A percentile compares a stretch with the other conserved stretches of the same genome.
phyloP scores from a whole-genome alignment of 148 eudicot species.

The Rhododendron griersonianum region DNA sequence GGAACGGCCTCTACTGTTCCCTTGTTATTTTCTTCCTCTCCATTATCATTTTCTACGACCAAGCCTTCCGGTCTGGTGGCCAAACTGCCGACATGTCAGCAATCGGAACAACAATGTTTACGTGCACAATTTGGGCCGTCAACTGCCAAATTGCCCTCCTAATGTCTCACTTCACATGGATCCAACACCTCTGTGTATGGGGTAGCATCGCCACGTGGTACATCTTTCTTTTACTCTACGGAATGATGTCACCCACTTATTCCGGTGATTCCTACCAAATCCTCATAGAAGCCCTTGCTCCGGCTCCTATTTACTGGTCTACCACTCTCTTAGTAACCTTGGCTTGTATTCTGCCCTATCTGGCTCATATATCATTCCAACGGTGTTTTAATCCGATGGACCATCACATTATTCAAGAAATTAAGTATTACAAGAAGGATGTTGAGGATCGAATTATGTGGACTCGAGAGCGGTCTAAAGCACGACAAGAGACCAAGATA shows the following conservation, averaged over 20 bases:
- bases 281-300: constrained; percentile 48
- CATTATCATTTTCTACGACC: constrained; percentile 44
- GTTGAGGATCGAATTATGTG: constrained; percentile 66
- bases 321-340: constrained; percentile 46
- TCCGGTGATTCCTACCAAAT: constrained; percentile 39
- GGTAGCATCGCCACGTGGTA: constrained; percentile 67
- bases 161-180: constrained; percentile 77
- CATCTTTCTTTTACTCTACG: constrained; percentile 49
- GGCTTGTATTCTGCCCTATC: constrained; percentile 48
- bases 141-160: constrained; percentile 64
- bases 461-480: constrained; percentile 59
- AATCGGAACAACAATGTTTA: constrained; percentile 71
- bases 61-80: constrained; percentile 55
- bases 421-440: constrained; percentile 64
- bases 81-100: constrained; percentile 67
- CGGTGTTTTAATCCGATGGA: constrained; percentile 58
- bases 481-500: constrained; percentile 61
- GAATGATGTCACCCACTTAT: constrained; percentile 27
- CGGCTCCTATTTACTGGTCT: constrained; percentile 52
- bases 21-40: constrained; percentile 54
- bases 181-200: constrained; percentile 61
- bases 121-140: constrained; percentile 63
- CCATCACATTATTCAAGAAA: constrained; percentile 76
- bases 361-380: constrained; percentile 61
- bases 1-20: constrained; percentile 69